Base-by-base conservation (phyloP, 2,329 filamentous ascomycete species). In the Drechslera avenae region DNA sequence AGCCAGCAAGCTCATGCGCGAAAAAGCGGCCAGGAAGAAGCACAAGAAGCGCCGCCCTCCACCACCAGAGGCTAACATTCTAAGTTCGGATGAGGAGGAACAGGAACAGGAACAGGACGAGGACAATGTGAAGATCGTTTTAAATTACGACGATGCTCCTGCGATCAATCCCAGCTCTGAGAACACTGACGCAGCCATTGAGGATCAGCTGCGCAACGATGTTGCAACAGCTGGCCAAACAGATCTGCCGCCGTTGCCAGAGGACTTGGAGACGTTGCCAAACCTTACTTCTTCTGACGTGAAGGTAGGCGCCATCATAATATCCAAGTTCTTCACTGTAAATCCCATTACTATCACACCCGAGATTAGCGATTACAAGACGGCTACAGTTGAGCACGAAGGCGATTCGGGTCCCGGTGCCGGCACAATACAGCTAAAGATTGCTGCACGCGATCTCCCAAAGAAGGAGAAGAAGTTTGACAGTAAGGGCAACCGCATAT, bases 401-500 rank as follows among this genome's bases (percentile, higher is more conserved):
- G 76, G 16, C 12, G 68, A 69, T 39, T 70, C 67, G 2, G 67
- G 64, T 0, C 56, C 57, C 14, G 80, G 83, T 1, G 79, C 83
- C 40, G 79, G 75, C 3, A 75, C 67, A 0, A 68, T 96, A 13
- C 76, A 80, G 17, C 75, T 95, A 4, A 78, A 81, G 9, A 79
- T 96, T 2, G 90, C 91, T 2, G 81, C 81, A 54, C 83, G 89
- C 21, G 89, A 95, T 65, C 77, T 87, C 39, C 73, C 81, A 10
- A 73, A 51, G 39, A 80, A 83, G 46, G 69, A 85, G 56, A 86
- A 83, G 63, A 70, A 75, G 14, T 86, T 85, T 57, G 86, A 93
- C 60, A 80, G 85, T 32, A 86, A 88, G 0, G 91, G 90, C 0
- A 79, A 88, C 54, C 82, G 90, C 8, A 73, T 90, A 8, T 96